A percentile compares a stretch with the other conserved stretches of the same genome.
Conservation (phyloP, 345 rosid genomes). For the Citrus medica region DNA sequence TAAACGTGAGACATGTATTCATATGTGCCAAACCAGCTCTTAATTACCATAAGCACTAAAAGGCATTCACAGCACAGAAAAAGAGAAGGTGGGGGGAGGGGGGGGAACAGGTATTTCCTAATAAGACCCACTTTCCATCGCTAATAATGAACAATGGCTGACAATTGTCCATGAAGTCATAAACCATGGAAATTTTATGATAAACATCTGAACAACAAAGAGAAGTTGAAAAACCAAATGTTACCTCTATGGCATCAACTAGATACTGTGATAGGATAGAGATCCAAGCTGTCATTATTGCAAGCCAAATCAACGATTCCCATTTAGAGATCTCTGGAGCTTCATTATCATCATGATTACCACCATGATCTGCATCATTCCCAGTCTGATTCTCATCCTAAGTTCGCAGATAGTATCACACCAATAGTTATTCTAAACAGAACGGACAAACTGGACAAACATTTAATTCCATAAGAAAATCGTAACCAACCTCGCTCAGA, state of each 20-base stretch:
- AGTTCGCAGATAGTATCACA: constrained; percentile 13
- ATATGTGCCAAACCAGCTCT: not conserved
- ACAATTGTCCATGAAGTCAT: not conserved
- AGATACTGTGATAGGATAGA: constrained; percentile 45
- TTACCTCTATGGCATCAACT: constrained; percentile 49
- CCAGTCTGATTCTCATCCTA: constrained; percentile 19
- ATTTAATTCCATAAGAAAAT: constrained; percentile 6
- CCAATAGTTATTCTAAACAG: constrained; percentile 10
- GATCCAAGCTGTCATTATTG: constrained; percentile 41
- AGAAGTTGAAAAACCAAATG: not conserved
- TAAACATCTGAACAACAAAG: not conserved
- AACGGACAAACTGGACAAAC: not conserved
- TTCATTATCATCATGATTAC: constrained; percentile 28
- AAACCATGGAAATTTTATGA: not conserved
- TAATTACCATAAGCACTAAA: no score
- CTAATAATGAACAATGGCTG: not conserved
- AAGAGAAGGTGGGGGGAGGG: no score
- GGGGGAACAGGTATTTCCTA: no score
- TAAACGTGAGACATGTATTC: not conserved
- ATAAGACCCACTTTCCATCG: not conserved
- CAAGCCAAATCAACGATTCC: constrained; percentile 47
- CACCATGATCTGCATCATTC: constrained; percentile 7
- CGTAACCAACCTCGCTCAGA: constrained; percentile 42
- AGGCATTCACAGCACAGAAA: not conserved
- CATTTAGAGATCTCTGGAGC: constrained; percentile 37